Evolutionary conservation across 2,329 filamentous ascomycete genomes (phyloP).

Genomic region (Nectriaceae sp.): DNA sequence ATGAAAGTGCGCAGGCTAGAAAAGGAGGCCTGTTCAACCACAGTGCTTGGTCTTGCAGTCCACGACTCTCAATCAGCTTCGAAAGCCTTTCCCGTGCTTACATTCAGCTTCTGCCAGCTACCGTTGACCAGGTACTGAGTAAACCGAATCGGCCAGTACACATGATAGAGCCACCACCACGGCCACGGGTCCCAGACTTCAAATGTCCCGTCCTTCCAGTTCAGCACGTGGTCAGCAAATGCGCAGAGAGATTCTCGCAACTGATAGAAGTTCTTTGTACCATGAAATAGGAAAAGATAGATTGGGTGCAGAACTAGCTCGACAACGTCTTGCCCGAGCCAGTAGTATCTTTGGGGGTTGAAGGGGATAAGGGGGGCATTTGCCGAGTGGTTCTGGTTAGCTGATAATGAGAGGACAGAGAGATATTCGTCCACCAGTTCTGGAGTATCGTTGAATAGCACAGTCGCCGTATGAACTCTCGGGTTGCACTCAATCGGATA

Average conservation of each 20-base stretch:
- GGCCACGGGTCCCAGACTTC: slow-evolving; percentile 57
- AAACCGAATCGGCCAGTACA: slow-evolving; percentile 58
- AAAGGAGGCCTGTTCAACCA: no score
- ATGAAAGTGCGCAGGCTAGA: no score
- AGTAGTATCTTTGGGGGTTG: slow-evolving; percentile 49
- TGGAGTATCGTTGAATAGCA: slow-evolving; percentile 55
- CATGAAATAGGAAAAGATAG: slow-evolving; percentile 31
- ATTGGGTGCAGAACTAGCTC: slow-evolving; percentile 50
- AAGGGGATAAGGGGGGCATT: slow-evolving; percentile 1
- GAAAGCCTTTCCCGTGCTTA: slow-evolving; percentile 56
- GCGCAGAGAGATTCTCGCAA: slow-evolving; percentile 23
- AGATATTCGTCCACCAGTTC: slow-evolving; percentile 57
- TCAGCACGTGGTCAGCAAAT: slow-evolving; percentile 40
- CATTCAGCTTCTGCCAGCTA: slow-evolving; percentile 66
- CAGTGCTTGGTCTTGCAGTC: no score
- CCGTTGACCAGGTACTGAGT: slow-evolving; percentile 43
- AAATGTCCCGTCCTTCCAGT: slow-evolving; percentile 58
- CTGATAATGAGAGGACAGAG: slow-evolving; percentile 38
- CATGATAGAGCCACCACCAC: slow-evolving; percentile 57
- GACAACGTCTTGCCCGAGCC: slow-evolving; percentile 68
- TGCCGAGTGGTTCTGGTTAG: neutral
- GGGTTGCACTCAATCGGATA: slow-evolving; percentile 75
- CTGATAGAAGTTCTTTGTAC: slow-evolving; percentile 22
- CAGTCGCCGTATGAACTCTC: slow-evolving; percentile 66
- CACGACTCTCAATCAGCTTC: slow-evolving; percentile 7